Percentiles rank a stretch among this genome's conserved stretches.
These are phyloP conservation scores for Alternaria triticina DNA, from an alignment of 2,329 filamentous ascomycete genomes.

Conservation along the genomic window DNA sequence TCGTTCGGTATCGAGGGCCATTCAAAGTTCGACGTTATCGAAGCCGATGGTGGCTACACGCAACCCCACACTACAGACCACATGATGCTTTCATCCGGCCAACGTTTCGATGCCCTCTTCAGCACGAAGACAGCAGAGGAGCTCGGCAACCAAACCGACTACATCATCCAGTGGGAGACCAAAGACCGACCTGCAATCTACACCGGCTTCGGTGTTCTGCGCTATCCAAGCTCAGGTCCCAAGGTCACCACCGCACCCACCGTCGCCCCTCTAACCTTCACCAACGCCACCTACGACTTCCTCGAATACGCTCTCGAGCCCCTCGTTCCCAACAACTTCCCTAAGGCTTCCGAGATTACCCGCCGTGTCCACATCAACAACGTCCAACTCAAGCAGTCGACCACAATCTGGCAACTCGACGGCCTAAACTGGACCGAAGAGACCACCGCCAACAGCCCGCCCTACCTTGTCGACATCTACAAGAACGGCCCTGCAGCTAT, in stretches of 20 bases:
- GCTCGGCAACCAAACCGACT: slow-evolving; percentile 50
- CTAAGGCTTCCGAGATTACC: slow-evolving; percentile 41
- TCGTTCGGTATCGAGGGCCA: slow-evolving; percentile 65
- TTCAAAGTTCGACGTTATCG: slow-evolving; percentile 62
- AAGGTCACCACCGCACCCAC: slow-evolving; percentile 17
- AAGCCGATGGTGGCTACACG: slow-evolving; percentile 63
- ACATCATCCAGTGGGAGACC: slow-evolving; percentile 58
- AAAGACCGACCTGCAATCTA: slow-evolving; percentile 57
- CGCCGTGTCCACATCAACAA: slow-evolving; percentile 42
- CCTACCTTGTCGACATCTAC: slow-evolving; percentile 63
- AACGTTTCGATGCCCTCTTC: slow-evolving; percentile 66
- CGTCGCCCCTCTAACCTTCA: slow-evolving; percentile 36
- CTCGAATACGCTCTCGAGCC: slow-evolving; percentile 50
- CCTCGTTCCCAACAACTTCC: slow-evolving; percentile 41
- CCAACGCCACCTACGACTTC: slow-evolving; percentile 45
- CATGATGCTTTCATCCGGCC: slow-evolving; percentile 64
- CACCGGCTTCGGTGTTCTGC: slow-evolving; percentile 59
- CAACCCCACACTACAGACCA: slow-evolving; percentile 55
- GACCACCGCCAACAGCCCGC: slow-evolving; percentile 32
- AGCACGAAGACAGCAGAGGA: slow-evolving; percentile 59
- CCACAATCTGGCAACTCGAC: slow-evolving; percentile 32
- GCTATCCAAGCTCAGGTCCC: slow-evolving; percentile 12
- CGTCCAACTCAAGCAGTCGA: slow-evolving; percentile 23
- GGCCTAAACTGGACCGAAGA: slow-evolving; percentile 30
- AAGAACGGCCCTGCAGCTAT: slow-evolving; percentile 52